Conservation (phyloP, 345 rosid species). For the Eucalyptus cloeziana region DNA sequence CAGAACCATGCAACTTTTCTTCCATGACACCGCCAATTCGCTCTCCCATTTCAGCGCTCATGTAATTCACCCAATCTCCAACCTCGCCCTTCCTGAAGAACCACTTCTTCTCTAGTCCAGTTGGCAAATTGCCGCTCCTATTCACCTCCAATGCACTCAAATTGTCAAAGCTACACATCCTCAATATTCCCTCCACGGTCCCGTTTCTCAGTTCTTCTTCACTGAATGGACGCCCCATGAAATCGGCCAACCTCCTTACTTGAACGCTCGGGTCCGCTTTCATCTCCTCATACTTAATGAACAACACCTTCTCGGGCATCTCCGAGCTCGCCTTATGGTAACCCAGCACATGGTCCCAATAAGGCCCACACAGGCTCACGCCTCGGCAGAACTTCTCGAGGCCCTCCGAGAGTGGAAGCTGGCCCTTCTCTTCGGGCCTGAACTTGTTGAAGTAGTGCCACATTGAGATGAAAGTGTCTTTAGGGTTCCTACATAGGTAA, state of each 20-base stretch:
- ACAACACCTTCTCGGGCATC: too few species aligned
- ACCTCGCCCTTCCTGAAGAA: conserved; percentile 7
- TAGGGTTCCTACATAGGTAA: conserved; percentile 3
- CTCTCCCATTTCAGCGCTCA: neutral
- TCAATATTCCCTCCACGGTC: neutral
- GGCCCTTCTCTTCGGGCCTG: conserved; percentile 5
- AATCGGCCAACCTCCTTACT: conserved; percentile 16
- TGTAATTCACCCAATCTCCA: neutral
- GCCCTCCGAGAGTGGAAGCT: conserved; percentile 4
- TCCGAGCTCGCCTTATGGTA: conserved; percentile 13
- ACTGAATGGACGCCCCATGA: conserved; percentile 15
- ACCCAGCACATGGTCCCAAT: conserved; percentile 23
- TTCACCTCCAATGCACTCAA: conserved; percentile 10
- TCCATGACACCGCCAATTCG: neutral
- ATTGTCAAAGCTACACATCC: conserved; percentile 23
- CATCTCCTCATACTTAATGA: too few species aligned
- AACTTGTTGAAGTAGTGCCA: neutral
- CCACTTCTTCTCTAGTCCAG: neutral
- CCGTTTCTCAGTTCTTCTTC: conserved; percentile 1
- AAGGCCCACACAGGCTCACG: conserved; percentile 6
- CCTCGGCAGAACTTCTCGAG: conserved; percentile 24
- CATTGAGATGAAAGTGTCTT: neutral
- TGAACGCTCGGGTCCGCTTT: neutral
- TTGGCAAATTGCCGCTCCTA: neutral
- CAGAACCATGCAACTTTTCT: neutral